These are phyloP conservation scores for Flagelloscypha sp. DNA, from an alignment of 768 basidiomycete genomes.

Conservation along the genomic window DNA sequence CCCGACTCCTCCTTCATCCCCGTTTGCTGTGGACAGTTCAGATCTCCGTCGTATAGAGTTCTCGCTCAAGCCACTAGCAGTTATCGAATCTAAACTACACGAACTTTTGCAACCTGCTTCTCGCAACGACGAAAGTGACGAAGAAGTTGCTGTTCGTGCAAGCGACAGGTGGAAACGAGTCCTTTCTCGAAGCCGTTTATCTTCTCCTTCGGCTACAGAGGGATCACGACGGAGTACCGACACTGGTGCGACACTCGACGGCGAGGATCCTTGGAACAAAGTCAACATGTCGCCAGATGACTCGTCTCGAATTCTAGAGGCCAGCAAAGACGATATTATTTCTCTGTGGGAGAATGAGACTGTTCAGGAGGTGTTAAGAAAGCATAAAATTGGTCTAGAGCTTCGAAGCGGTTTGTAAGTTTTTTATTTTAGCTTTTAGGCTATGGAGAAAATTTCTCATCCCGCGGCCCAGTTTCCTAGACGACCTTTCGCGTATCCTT, in stretches of 20 bases:
- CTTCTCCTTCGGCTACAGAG: not conserved
- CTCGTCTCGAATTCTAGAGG: conserved; percentile 41
- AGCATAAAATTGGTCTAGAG: conserved; percentile 44
- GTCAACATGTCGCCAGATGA: conserved; percentile 28
- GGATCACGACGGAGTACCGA: conserved; percentile 5
- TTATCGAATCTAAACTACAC: too few species aligned
- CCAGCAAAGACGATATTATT: conserved; percentile 52
- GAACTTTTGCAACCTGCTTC: too few species aligned
- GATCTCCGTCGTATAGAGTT: too few species aligned
- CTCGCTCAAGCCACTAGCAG: too few species aligned
- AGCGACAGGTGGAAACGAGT: conserved; percentile 53
- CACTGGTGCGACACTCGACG: conserved; percentile 14
- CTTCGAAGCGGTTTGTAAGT: conserved; percentile 64
- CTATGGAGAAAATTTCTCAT: not conserved
- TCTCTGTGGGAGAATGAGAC: conserved; percentile 52
- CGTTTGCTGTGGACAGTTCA: too few species aligned
- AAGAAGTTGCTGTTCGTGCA: conserved; percentile 50
- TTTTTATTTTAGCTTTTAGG: conserved; percentile 1
- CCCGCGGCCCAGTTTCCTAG: conserved; percentile 48
- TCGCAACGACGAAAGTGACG: conserved; percentile 14
- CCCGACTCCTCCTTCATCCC: too few species aligned
- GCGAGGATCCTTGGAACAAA: conserved; percentile 16
- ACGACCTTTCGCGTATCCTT: conserved; percentile 57
- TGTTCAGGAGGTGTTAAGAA: conserved; percentile 43
- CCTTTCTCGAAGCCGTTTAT: conserved; percentile 20